phyloP scores from a whole-genome alignment of 192 early-diverging fungal species.

The Podila epigama region DNA sequence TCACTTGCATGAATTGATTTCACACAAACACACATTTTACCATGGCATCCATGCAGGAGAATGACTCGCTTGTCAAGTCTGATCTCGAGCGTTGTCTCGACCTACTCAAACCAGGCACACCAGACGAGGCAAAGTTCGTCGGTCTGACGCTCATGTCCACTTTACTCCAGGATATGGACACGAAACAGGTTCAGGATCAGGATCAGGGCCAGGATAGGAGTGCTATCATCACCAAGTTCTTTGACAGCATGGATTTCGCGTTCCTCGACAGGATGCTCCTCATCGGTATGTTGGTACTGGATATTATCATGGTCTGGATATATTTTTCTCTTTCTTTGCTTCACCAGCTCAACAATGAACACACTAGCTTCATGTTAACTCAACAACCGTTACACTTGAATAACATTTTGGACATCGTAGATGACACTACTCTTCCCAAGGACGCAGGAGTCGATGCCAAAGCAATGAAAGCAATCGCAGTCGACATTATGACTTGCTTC shows the following conservation, averaged over 20 bases:
- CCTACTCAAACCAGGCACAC: slow-evolving; percentile 19
- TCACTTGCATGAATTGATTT: background rate
- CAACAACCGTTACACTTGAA: background rate
- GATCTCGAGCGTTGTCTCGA: slow-evolving; percentile 19
- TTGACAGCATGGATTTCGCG: slow-evolving; percentile 36
- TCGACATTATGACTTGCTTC: slow-evolving; percentile 41
- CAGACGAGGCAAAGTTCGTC: slow-evolving; percentile 40
- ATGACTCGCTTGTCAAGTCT: background rate
- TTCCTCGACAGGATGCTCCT: slow-evolving; percentile 42
- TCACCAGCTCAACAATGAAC: too few relatives aligned
- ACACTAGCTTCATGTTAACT: too few relatives aligned
- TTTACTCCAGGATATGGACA: slow-evolving; percentile 8
- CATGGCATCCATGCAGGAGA: background rate
- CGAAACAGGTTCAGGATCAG: too few relatives aligned
- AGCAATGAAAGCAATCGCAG: slow-evolving; percentile 19
- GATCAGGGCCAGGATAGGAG: slow-evolving; percentile 7
- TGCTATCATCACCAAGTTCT: slow-evolving; percentile 21
- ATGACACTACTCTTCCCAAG: slow-evolving; percentile 14
- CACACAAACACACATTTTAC: background rate
- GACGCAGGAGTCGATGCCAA: slow-evolving; percentile 28
- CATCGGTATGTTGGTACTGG: slow-evolving; percentile 6
- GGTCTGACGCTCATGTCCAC: slow-evolving; percentile 39
- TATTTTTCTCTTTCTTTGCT: background rate
- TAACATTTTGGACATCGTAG: slow-evolving; percentile 6
- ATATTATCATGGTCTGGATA: background rate